Percentiles rank a stretch among this genome's conserved stretches.
These are phyloP conservation scores for Huiozyma naganishii DNA, from an alignment of 805 yeast genomes.

Conservation along the genomic window DNA sequence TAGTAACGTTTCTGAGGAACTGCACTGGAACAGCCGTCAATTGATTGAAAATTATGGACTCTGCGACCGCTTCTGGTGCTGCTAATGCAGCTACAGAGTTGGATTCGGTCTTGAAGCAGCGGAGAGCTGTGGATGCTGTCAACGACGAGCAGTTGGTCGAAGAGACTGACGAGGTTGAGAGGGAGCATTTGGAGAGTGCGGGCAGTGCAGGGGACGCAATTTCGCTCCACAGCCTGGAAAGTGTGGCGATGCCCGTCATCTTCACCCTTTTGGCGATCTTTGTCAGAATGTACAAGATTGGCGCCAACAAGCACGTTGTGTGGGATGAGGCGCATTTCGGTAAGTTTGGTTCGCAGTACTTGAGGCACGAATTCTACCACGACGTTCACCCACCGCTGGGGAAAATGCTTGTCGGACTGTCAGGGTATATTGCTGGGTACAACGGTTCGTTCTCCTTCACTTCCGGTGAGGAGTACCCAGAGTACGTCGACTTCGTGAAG, in stretches of 20 bases:
- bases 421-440: slow-evolving; percentile 76
- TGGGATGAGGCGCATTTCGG: slow-evolving; percentile 94
- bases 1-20: too few species aligned
- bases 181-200: too few species aligned
- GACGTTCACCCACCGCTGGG: slow-evolving; percentile 88
- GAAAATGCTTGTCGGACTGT: slow-evolving; percentile 66
- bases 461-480: slow-evolving; percentile 56
- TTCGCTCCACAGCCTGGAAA: slow-evolving; percentile 18
- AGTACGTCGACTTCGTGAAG: slow-evolving; percentile 42
- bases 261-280: slow-evolving; percentile 38
- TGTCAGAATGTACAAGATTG: slow-evolving; percentile 51
- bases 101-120: background rate
- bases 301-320: slow-evolving; percentile 47
- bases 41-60: background rate
- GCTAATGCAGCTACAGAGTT: background rate
- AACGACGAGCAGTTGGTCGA: background rate
- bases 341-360: slow-evolving; percentile 71
- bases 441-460: slow-evolving; percentile 68
- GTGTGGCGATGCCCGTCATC: slow-evolving; percentile 33
- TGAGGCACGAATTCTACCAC: slow-evolving; percentile 69
- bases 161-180: slow-evolving; percentile 1
- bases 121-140: background rate
- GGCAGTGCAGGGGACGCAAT: background rate
- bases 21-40: too few species aligned
- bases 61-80: background rate